Evolutionary conservation across 2,329 filamentous ascomycete species (phyloP).

Genomic region (Epichloe uncinata): DNA sequence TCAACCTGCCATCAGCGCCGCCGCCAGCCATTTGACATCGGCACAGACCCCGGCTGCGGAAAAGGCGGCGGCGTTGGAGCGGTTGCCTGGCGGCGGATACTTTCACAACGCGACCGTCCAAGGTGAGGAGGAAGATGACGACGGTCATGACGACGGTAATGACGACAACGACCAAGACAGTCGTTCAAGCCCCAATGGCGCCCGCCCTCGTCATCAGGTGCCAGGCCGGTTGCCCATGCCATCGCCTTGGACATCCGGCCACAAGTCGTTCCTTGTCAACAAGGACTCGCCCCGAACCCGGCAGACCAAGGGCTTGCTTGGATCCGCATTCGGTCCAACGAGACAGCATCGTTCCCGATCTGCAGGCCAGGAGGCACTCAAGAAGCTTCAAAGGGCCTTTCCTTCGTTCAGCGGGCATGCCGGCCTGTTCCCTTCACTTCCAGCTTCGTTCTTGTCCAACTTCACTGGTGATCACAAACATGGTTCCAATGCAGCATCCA

Average conservation of each 20-base stretch:
- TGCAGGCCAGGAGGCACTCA: constrained; percentile 42
- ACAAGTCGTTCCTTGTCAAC: constrained; percentile 5
- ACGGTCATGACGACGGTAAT: constrained; percentile 2
- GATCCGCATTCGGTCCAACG: constrained; percentile 32
- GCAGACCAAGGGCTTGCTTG: constrained; percentile 22
- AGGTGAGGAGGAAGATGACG: constrained; percentile 7
- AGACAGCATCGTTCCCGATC: constrained; percentile 40
- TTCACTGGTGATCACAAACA: constrained; percentile 17
- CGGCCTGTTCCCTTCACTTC: constrained; percentile 28
- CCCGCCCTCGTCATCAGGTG: background rate
- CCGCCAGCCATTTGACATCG: constrained; percentile 41
- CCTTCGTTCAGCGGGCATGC: constrained; percentile 31
- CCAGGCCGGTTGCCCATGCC: constrained; percentile 10
- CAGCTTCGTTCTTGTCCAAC: constrained; percentile 26
- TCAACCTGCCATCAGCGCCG: constrained; percentile 43
- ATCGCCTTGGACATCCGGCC: constrained; percentile 18
- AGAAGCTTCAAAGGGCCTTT: constrained; percentile 41
- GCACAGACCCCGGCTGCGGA: constrained; percentile 42
- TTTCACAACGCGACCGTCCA: constrained; percentile 10
- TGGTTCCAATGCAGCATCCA: background rate
- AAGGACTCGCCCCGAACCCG: constrained; percentile 12
- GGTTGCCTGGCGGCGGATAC: constrained; percentile 15
- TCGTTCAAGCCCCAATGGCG: constrained; percentile 7
- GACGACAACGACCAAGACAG: constrained; percentile 4
- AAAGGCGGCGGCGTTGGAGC: constrained; percentile 42